Base-by-base conservation (phyloP, 176 grass and related monocot genomes). In the Tuctoria greenei region DNA sequence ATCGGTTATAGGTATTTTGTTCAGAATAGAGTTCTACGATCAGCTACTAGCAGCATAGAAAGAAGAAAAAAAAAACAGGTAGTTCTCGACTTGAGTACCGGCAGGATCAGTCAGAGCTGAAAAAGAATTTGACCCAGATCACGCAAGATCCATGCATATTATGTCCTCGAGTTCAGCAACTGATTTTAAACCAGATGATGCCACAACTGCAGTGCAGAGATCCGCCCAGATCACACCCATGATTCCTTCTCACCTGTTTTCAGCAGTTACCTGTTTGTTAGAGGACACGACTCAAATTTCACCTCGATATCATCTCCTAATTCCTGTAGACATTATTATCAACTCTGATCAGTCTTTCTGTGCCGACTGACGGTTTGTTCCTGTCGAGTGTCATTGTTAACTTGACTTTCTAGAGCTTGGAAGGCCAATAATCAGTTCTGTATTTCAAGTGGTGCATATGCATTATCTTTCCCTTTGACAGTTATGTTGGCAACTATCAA, bases 111-210 rank as follows among this genome's bases (percentile, higher is more conserved):
- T 17, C 27, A 46, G 78, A 46, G 14, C 27, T 71, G 20, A 46
- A n/a, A 64, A 68, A 38, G 3, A 56, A 56, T 71, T 37, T 16
- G 27, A 71, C 21, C 45, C 15, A 58, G 21, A 71, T 81, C 28
- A 65, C 64, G 7, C 21, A 77, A 44, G 60, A 77, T 77, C 58
- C 23, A 60, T 26, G 17, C 66, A 35, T 75, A 82, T 82, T 77
- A 59, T 21, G 73, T 71, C 62, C 39, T 50, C 40, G 23, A 73
- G 46, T 21, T 68, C 13, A 66, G 47, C 66, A 57, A 58, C 60
- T 37, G 27, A 64, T 64, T 55, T 20, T 12, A 15, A 49, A 55
- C 66, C 46, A 58, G 31, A 23, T 7, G 28, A 5, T 34, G 59
- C 54, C 16, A 6, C 70, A 64, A 14, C 57, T 36, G 73, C 35